Evolutionary conservation across 73 alveolate species (phyloP).

Genomic region (Paramecium tetraurelia): DNA sequence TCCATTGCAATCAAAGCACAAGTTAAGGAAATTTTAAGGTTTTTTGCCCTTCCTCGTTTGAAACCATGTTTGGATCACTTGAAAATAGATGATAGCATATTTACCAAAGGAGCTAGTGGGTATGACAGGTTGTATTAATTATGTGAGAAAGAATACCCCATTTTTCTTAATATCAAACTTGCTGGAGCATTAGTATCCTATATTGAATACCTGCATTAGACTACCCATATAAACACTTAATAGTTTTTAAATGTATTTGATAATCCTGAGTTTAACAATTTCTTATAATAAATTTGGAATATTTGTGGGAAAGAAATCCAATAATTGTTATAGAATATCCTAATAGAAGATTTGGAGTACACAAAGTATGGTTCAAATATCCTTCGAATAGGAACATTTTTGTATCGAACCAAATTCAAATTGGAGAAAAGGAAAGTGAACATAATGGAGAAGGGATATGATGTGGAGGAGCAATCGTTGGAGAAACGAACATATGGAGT

Average conservation of each 20-base stretch:
- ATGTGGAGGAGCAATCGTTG: not conserved
- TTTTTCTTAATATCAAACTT: not conserved
- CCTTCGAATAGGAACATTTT: not conserved
- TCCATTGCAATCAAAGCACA: not conserved
- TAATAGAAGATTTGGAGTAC: not conserved
- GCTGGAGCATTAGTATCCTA: not conserved
- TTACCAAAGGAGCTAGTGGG: not conserved
- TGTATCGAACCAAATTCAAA: not conserved
- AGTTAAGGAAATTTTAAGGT: not conserved
- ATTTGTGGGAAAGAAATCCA: not conserved
- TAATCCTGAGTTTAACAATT: not conserved
- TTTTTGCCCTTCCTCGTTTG: not conserved
- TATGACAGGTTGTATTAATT: not conserved
- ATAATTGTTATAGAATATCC: not conserved
- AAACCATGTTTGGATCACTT: not conserved
- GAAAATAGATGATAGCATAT: not conserved
- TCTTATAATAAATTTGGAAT: not conserved
- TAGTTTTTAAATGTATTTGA: not conserved
- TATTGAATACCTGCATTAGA: not conserved
- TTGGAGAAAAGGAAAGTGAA: not conserved
- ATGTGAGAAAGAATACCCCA: not conserved
- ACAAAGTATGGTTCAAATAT: not conserved
- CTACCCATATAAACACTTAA: not conserved
- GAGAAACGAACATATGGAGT: not conserved
- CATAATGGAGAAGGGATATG: not conserved